Base-by-base conservation (phyloP, 306 rosid genomes). In the Glycine soja region DNA sequence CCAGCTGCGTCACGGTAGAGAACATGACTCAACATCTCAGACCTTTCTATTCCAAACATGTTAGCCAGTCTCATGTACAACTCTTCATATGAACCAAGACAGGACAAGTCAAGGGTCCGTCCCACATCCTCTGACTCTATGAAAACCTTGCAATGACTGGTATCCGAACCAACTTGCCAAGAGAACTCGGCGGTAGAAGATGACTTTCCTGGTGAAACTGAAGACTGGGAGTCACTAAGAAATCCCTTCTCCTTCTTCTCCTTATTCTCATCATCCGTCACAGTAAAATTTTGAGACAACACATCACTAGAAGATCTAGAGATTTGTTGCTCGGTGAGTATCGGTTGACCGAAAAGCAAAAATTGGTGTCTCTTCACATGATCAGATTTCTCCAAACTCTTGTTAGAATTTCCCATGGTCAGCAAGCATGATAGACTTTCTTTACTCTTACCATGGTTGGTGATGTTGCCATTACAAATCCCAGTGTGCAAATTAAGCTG, bases 81-180 rank as follows among this genome's bases (percentile, higher is more conserved):
- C 74, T 95, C 99, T 73, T 93, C 98, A 59, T 93, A 95, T 2
- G 99, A 95, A 66, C 90, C 83, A 11, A 95, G 72, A 75, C 66
- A 71, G 0, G 94, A 88, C 50, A 95, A 90, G 81, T 95, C 94
- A 6, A 95, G 86, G 8, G 96, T 92, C 54, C 97, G 86, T 62
- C 99, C 98, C n/a, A 95, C 96, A 30, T 95, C 97, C 77, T 95
- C 99, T 0, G 97, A 89, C 77, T 95, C 97, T 94, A 92, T 72
- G 82, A 93, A 95, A 11, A 95, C 99, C 88, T 95, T 93, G 86
- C 99, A 95, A 78, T 89, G 99, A 78, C 97, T 95, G 0, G 82
- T 89, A 46, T 91, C 97, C 59, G 85, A 69, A 42, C 92, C 97
- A 46, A 86, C 61, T 61, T 83, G 81, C 91, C 95, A 87, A 85